Evolutionary conservation across 352 stramenopile genomes (phyloP).

Genomic region (Stramenopiles sp.): DNA sequence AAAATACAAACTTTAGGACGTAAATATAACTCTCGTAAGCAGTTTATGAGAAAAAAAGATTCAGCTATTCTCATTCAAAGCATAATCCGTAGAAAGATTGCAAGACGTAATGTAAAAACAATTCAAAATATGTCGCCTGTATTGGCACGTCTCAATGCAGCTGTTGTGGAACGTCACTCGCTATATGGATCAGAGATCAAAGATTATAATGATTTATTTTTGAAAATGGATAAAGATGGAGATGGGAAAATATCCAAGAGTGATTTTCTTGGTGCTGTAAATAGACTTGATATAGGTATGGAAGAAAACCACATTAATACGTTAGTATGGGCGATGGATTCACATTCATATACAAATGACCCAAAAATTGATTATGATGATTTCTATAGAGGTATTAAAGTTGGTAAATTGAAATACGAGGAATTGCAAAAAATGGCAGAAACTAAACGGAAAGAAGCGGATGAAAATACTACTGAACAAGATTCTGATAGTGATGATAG

Average conservation of each 20-base stretch:
- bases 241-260: background rate
- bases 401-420: background rate
- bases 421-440: background rate
- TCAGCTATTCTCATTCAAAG: background rate
- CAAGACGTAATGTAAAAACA: background rate
- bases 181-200: background rate
- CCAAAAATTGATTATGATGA: background rate
- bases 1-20: background rate
- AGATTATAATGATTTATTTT: slow-evolving; percentile 2
- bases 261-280: background rate
- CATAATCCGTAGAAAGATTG: background rate
- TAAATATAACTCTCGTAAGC: background rate
- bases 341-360: background rate
- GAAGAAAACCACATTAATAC: background rate
- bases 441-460: background rate
- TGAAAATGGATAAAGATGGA: slow-evolving; percentile 8
- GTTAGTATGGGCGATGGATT: background rate
- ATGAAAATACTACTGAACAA: background rate
- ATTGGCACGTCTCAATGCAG: background rate
- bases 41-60: background rate
- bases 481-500: no score
- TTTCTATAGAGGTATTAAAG: background rate
- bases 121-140: background rate
- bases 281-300: slow-evolving; percentile 8
- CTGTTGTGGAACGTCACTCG: background rate